Conservation (phyloP, 805 yeast species). For the Metschnikowia cerradonensis region DNA sequence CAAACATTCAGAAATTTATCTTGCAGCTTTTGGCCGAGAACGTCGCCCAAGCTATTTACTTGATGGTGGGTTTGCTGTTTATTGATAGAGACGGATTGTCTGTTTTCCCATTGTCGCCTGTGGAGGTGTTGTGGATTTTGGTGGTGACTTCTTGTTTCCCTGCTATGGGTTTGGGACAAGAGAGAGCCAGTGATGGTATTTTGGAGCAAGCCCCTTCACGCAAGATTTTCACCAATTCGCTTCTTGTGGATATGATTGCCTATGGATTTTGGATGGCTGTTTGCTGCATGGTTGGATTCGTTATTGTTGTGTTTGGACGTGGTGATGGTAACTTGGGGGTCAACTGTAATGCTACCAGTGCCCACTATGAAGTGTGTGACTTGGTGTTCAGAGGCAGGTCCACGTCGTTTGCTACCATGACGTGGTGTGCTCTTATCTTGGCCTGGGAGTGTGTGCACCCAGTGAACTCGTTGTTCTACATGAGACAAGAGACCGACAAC, state of each 20-base stretch:
- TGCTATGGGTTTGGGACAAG: conserved; percentile 30
- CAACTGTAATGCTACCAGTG: conserved; percentile 29
- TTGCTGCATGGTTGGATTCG: conserved; percentile 35
- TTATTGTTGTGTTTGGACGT: conserved; percentile 33
- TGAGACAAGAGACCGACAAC: conserved; percentile 34
- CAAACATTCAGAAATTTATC: conserved; percentile 20
- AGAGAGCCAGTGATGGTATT: conserved; percentile 36
- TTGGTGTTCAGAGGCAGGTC: conserved; percentile 38
- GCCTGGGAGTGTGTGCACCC: conserved; percentile 42
- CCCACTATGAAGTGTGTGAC: conserved; percentile 21
- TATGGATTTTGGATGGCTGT: conserved; percentile 43
- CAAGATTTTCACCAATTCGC: conserved; percentile 38
- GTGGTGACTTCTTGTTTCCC: conserved; percentile 22
- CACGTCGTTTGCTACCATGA: conserved; percentile 36
- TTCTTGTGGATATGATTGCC: conserved; percentile 38
- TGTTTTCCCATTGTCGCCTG: conserved; percentile 70
- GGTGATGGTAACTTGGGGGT: conserved; percentile 39
- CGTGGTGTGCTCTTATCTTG: conserved; percentile 39
- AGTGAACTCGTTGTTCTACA: conserved; percentile 29
- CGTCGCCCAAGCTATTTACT: conserved; percentile 54
- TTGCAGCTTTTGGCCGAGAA: conserved; percentile 22
- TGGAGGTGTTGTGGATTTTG: conserved; percentile 21
- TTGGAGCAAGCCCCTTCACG: conserved; percentile 36
- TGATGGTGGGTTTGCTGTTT: conserved; percentile 71
- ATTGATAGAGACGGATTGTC: conserved; percentile 59